Percentiles rank a stretch among this genome's conserved stretches.
Conservation (phyloP, 352 stramenopile genomes). For the Pythium utonaiense region DNA sequence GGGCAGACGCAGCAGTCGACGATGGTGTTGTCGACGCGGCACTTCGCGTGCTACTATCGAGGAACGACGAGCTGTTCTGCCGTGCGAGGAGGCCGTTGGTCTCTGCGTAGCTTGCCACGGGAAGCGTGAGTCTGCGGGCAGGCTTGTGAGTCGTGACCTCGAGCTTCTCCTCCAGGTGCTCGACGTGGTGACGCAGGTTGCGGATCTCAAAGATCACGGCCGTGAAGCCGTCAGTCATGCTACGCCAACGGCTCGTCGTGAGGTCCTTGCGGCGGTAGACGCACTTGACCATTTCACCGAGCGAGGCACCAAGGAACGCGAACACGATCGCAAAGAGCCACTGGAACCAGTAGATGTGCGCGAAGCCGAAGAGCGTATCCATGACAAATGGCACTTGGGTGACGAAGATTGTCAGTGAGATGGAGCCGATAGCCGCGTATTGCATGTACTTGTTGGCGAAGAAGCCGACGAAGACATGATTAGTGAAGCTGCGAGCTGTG, state of each 20-base stretch:
- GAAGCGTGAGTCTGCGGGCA: constrained; percentile 28
- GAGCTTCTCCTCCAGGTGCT: constrained; percentile 48
- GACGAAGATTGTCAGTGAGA: constrained; percentile 34
- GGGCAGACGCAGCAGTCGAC: neutral
- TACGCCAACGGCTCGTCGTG: constrained; percentile 24
- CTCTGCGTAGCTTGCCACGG: neutral
- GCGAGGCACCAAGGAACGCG: constrained; percentile 28
- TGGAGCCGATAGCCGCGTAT: constrained; percentile 33
- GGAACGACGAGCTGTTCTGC: constrained; percentile 15
- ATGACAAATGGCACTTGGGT: constrained; percentile 34
- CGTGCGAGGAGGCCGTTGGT: constrained; percentile 11
- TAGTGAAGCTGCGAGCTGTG: constrained; percentile 44
- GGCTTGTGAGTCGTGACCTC: constrained; percentile 39
- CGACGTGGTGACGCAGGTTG: constrained; percentile 42
- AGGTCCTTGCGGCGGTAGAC: constrained; percentile 35
- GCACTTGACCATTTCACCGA: constrained; percentile 41
- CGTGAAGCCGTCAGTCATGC: constrained; percentile 37
- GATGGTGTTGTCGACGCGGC: neutral
- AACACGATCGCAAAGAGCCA: constrained; percentile 37
- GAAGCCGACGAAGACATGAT: constrained; percentile 35
- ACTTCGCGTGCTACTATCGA: neutral
- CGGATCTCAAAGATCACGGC: constrained; percentile 39
- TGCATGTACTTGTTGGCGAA: constrained; percentile 44
- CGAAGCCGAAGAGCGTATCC: constrained; percentile 41
- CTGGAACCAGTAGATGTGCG: constrained; percentile 39